Conservation (phyloP, 805 yeast species). For the Ogataea henricii region DNA sequence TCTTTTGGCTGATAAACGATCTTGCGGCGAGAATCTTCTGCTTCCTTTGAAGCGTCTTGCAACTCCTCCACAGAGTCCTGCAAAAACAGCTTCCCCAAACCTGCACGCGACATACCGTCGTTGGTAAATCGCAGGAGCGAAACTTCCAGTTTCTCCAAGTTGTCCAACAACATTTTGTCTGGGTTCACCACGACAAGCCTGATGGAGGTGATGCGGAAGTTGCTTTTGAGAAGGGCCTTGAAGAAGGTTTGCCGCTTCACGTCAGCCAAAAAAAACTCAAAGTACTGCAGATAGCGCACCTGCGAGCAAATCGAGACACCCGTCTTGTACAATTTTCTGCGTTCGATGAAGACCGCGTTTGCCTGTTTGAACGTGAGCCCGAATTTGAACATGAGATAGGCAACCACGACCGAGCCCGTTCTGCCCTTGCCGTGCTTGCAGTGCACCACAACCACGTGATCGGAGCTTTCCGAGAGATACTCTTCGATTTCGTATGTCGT, state of each 20-base stretch:
- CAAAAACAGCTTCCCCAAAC: constrained; percentile 1
- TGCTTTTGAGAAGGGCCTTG: constrained; percentile 7
- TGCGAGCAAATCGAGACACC: constrained; percentile 80
- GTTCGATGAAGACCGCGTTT: constrained; percentile 49
- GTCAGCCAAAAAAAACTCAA: constrained; percentile 19
- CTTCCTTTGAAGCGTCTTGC: neutral
- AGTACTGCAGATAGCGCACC: constrained; percentile 63
- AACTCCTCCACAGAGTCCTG: neutral
- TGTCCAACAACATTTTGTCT: constrained; percentile 8
- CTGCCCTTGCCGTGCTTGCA: constrained; percentile 94
- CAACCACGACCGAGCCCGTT: constrained; percentile 75
- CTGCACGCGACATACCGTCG: constrained; percentile 4
- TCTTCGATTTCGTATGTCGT: constrained; percentile 47
- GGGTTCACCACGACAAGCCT: constrained; percentile 13
- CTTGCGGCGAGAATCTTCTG: neutral
- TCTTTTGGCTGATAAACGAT: constrained; percentile 4
- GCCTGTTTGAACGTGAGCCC: constrained; percentile 46
- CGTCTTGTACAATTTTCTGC: constrained; percentile 54
- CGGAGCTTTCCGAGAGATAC: constrained; percentile 40
- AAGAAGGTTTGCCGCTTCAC: constrained; percentile 9
- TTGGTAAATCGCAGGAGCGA: constrained; percentile 1
- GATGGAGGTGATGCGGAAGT: constrained; percentile 2
- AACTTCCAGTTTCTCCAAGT: constrained; percentile 8
- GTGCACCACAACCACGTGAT: constrained; percentile 63
- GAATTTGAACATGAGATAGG: constrained; percentile 60